Base-by-base conservation (phyloP, 371 early-diverging fungal species). In the Apophysomyces trapeziformis region DNA sequence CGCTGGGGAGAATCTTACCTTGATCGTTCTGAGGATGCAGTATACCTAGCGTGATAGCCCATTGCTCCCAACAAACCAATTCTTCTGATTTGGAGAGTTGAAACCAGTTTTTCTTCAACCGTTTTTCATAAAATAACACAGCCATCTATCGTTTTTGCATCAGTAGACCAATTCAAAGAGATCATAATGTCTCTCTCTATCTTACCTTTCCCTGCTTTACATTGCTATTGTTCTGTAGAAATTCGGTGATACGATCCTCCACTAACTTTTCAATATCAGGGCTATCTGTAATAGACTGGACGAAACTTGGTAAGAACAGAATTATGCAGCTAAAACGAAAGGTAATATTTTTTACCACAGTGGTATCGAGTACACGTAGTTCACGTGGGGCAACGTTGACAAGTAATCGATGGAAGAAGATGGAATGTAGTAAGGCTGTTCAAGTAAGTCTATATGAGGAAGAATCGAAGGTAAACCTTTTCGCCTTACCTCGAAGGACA, bases 21-120 rank as follows among this genome's bases (percentile, higher is more conserved):
- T 86, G 81, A 54, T 94, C 94, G 9, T 87, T 82, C 37, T 69
- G 71, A 32, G 90, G 82, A 41, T 85, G 78, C 54, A 82, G 73
- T 35, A 89, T 68, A 32, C 82, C 75, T n/a, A 95, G 70, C 12
- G 86, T 84, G 21, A 95, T 79, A 0, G 78, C 78, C 96, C 96
- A 95, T 68, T 91, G 90, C 77, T 96, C 96, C 96, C 96, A 96
- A 69, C 94, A 90, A 5, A 93, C 89, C 41, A 90, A 88, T 50
- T 94, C 93, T 57, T 94, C 90, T 8, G 92, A 79, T 58, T 86
- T 93, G 8, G 77, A 70, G 41, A 82, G 75, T 64, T 87, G 83
- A 63, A 92, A 94, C 95, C 93, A 92, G 16, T 88, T 89, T 69
- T 90, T 90, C 68, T 92, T 94, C 38, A 90, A 75, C 63, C 90